A percentile compares a stretch with the other conserved stretches of the same genome.
These are phyloP conservation scores for Xylaria sp. DNA, from an alignment of 2,329 filamentous ascomycete genomes.

Conservation along the genomic window DNA sequence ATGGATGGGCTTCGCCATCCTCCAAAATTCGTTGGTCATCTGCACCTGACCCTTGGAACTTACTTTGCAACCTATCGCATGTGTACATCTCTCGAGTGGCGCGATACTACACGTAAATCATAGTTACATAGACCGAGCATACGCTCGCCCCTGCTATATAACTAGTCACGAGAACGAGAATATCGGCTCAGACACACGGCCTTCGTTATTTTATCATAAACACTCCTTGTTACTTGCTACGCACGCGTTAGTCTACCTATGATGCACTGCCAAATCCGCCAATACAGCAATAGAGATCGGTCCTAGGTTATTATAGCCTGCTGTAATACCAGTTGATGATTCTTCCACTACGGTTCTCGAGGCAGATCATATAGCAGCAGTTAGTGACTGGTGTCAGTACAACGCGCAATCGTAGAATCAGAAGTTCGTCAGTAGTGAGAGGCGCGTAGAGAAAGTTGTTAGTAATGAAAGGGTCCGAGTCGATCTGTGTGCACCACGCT, in stretches of 20 bases:
- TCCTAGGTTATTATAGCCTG: no score
- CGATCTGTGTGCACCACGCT: conserved; percentile 26
- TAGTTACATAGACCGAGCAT: neutral
- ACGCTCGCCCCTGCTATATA: no score
- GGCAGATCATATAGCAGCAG: no score
- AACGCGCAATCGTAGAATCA: neutral
- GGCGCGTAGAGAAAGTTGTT: conserved; percentile 16
- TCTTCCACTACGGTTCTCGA: no score
- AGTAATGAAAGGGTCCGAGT: conserved; percentile 25
- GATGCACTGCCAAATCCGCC: no score
- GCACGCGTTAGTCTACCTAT: neutral
- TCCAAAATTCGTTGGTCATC: no score
- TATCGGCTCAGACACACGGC: neutral
- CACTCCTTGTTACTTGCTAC: neutral
- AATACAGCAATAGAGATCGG: no score
- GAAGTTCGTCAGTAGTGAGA: conserved; percentile 9
- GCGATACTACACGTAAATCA: neutral
- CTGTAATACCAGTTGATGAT: no score
- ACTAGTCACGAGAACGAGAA: neutral
- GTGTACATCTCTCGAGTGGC: conserved; percentile 28
- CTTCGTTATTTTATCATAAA: neutral
- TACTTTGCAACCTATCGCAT: no score
- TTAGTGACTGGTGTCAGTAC: neutral
- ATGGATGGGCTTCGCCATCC: neutral
- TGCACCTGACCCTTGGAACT: no score